phyloP scores from a whole-genome alignment of 2,329 filamentous ascomycete genomes.

The Scopulariopsis brevicaulis region DNA sequence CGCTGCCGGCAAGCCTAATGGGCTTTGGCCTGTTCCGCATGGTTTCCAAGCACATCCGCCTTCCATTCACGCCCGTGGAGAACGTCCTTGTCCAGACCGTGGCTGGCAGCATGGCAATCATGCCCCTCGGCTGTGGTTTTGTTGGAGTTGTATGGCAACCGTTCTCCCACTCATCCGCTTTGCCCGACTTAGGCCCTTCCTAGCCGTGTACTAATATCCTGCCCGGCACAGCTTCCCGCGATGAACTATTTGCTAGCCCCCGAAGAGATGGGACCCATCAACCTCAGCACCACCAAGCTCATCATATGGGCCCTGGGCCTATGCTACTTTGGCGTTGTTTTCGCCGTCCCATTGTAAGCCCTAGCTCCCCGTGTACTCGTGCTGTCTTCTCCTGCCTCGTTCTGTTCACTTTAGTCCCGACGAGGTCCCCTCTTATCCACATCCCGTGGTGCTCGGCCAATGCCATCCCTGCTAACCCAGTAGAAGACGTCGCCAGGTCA shows the following conservation, averaged over 20 bases:
- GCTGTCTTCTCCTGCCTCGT: not conserved
- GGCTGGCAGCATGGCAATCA: conserved; percentile 88
- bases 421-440: not conserved
- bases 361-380: not conserved
- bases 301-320: conserved; percentile 86
- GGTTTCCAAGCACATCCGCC: conserved; percentile 57
- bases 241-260: conserved; percentile 73
- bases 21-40: conserved; percentile 90
- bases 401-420: not conserved
- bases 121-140: conserved; percentile 92
- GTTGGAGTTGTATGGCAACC: conserved; percentile 71
- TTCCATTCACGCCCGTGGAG: conserved; percentile 87
- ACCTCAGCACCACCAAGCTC: conserved; percentile 62
- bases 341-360: conserved; percentile 71
- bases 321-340: conserved; percentile 94
- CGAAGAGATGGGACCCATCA: conserved; percentile 68
- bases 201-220: not conserved
- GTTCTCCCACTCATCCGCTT: not conserved
- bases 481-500: conserved; percentile 65
- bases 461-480: not conserved
- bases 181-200: not conserved
- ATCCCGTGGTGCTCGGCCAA: not conserved
- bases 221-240: conserved; percentile 54
- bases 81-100: conserved; percentile 96
- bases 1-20: conserved; percentile 89